These are phyloP conservation scores for Clitopilus passeckerianus DNA, from an alignment of 768 basidiomycete species.

Conservation along the genomic window DNA sequence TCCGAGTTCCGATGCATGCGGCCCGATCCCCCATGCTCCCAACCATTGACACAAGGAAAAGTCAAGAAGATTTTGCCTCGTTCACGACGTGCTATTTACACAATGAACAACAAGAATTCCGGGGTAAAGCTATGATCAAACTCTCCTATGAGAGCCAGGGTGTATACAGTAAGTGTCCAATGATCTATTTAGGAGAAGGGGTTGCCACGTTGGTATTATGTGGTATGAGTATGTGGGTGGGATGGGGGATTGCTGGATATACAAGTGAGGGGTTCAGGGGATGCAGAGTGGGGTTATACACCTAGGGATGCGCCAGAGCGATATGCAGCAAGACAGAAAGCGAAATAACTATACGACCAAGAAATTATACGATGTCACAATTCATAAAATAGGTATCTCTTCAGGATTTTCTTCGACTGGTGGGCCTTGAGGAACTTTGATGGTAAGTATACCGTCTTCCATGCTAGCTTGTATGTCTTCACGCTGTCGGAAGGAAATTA, in stretches of 20 bases:
- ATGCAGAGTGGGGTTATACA: too few species aligned
- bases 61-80: neutral
- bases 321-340: neutral
- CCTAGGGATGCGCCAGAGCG: neutral
- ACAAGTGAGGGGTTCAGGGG: neutral
- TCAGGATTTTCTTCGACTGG: constrained; percentile 39
- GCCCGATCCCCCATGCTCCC: neutral
- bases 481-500: constrained; percentile 22
- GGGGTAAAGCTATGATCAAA: neutral
- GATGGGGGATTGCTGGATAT: neutral
- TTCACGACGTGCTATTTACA: neutral
- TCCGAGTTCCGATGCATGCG: neutral
- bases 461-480: constrained; percentile 51
- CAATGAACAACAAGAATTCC: neutral
- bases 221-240: neutral
- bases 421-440: constrained; percentile 48
- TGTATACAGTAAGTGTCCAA: neutral
- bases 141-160: neutral
- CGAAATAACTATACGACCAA: neutral
- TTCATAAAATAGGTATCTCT: constrained; percentile 46
- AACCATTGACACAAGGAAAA: neutral
- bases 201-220: neutral
- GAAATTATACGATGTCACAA: constrained; percentile 1
- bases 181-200: neutral
- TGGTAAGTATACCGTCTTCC: constrained; percentile 55